phyloP scores from a whole-genome alignment of 169 alveolate species.

The Cytauxzoon felis region DNA sequence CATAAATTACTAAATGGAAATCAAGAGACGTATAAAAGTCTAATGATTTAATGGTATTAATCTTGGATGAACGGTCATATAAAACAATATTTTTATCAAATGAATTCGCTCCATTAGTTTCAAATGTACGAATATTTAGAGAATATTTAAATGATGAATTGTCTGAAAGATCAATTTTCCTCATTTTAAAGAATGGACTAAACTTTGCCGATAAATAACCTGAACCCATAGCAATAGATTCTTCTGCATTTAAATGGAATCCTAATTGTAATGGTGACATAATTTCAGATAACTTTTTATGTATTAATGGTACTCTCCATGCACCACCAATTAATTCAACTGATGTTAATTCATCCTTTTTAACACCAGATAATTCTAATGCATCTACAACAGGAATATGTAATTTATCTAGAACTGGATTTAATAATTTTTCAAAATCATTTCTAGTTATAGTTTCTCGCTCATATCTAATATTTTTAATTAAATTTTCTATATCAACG shows the following conservation, averaged over 20 bases:
- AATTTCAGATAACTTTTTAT: conserved; percentile 56
- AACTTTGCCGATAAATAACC: conserved; percentile 71
- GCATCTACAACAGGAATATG: conserved; percentile 63
- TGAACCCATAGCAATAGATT: conserved; percentile 74
- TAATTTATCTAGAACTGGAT: conserved; percentile 42
- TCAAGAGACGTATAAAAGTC: conserved; percentile 27
- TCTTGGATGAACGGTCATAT: conserved; percentile 17
- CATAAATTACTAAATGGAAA: conserved; percentile 13
- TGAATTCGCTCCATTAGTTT: conserved; percentile 16
- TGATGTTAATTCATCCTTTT: conserved; percentile 66
- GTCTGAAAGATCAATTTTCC: conserved; percentile 53
- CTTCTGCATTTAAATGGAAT: conserved; percentile 76
- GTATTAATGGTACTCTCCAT: conserved; percentile 72
- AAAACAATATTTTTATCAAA: conserved; percentile 32
- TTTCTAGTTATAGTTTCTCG: conserved; percentile 53
- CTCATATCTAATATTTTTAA: conserved; percentile 14
- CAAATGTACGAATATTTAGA: conserved; percentile 17
- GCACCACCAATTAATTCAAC: conserved; percentile 74
- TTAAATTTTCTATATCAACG: conserved; percentile 38
- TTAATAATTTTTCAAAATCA: conserved; percentile 58
- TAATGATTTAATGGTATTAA: conserved; percentile 14
- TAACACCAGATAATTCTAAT: conserved; percentile 54
- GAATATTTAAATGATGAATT: conserved; percentile 57
- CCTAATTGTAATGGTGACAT: conserved; percentile 69
- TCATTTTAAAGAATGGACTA: conserved; percentile 67